These are phyloP conservation scores for Fusarium nanum DNA, from an alignment of 2,329 filamentous ascomycete species.

Conservation along the genomic window DNA sequence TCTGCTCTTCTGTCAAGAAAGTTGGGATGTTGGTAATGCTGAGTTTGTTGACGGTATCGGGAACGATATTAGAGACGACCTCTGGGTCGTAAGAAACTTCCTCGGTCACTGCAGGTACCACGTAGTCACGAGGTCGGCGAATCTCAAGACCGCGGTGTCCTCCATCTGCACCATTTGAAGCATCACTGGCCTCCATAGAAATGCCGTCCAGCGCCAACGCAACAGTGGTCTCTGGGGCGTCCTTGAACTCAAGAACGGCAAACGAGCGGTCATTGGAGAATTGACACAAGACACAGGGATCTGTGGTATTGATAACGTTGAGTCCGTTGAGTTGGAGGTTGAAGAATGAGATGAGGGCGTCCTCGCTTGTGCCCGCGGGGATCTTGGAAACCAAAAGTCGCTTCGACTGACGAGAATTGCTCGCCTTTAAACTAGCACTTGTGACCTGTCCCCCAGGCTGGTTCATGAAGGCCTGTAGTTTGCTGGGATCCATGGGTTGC, in stretches of 20 bases:
- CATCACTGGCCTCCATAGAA: constrained; percentile 81
- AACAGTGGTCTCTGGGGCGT: constrained; percentile 87
- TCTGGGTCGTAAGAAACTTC: constrained; percentile 80
- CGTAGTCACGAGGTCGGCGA: constrained; percentile 94
- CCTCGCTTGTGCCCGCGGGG: constrained; percentile 77
- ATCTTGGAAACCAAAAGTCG: constrained; percentile 90
- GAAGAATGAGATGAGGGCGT: constrained; percentile 84
- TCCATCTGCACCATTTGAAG: constrained; percentile 64
- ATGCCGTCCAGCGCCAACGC: constrained; percentile 91
- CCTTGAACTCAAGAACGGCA: constrained; percentile 91
- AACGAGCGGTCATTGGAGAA: constrained; percentile 83
- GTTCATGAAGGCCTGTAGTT: constrained; percentile 95
- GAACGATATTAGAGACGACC: constrained; percentile 81
- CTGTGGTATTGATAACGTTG: constrained; percentile 85
- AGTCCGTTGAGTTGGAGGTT: constrained; percentile 97
- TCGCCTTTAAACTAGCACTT: constrained; percentile 86
- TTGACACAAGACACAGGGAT: constrained; percentile 87
- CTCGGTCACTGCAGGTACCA: constrained; percentile 83
- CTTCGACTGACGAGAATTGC: constrained; percentile 93
- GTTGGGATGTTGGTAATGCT: constrained; percentile 89
- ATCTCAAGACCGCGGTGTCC: constrained; percentile 75
- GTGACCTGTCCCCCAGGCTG: constrained; percentile 79
- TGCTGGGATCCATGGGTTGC: constrained; percentile 93
- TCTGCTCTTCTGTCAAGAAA: constrained; percentile 90
- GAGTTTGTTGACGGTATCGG: constrained; percentile 95